Evolutionary conservation across 768 basidiomycete species (phyloP), one percentile per base, ranked within the genome.

Genomic region (Psilocybe cyanescens): DNA sequence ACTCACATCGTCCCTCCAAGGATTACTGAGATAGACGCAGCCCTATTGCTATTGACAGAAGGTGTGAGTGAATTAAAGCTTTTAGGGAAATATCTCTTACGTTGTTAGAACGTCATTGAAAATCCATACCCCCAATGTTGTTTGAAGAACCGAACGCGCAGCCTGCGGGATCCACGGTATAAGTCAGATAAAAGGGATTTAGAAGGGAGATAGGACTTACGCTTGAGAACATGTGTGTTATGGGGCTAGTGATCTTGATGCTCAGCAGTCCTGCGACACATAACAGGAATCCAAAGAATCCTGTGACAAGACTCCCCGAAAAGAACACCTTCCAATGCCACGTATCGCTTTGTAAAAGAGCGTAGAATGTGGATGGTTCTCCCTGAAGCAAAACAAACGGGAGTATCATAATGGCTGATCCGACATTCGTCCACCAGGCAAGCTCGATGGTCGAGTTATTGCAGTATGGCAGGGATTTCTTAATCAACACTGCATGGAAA

Each of bases 171-270:
- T n/a, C n/a, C 39, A 58, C 62, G 9, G 44, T 12, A n/a, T 35
- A n/a, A 29, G 17, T 47, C 59, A 52, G 48, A 57, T 45, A 57
- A 46, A 63, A 59, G 66, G 45, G 58, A 60, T 59, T 53, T 56
- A 47, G 35, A 14, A 28, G 16, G 12, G 14, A 28, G 33, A 60
- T 59, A 14, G 39, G 9, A 80, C 87, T 71, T 67, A 91, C 90
- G 64, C 83, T 89, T 14, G 87, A 88, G 75, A 94, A 90, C 90
- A 92, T 94, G 71, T 93, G 92, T 1, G 91, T 92, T 57, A 94
- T 83, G 4, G 92, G 92, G 59, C 88, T 90, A 14, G 91, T 93
- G 53, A 92, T 84, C 70, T 90, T 90, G 77, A 94, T 91, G 69
- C 89, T 90, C 62, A 94, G 76, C 66, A 93, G 75, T 19, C 90